Evolutionary conservation across 768 basidiomycete genomes (phyloP).

Genomic region (Mycena leptocephala): DNA sequence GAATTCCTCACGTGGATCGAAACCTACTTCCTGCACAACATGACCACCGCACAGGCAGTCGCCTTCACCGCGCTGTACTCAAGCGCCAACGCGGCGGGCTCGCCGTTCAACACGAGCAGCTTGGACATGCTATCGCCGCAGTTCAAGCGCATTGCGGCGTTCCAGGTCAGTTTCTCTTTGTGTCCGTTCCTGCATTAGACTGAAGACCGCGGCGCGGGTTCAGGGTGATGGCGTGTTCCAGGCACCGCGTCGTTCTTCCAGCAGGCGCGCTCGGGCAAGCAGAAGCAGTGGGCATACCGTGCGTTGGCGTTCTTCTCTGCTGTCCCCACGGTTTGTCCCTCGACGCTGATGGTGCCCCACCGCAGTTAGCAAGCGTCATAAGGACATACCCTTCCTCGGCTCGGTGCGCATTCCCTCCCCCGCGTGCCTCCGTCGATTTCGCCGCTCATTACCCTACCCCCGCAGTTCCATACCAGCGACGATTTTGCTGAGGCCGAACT

Average conservation of each 20-base stretch:
- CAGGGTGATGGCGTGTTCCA: background rate
- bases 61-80: background rate
- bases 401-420: conserved; percentile 32
- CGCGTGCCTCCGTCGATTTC: background rate
- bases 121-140: background rate
- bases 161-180: background rate
- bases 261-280: background rate
- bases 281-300: background rate
- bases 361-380: background rate
- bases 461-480: background rate
- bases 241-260: conserved; percentile 7
- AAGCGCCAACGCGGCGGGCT: background rate
- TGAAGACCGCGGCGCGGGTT: background rate
- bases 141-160: background rate
- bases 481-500: no score
- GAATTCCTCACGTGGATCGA: background rate
- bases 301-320: background rate
- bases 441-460: background rate
- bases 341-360: background rate
- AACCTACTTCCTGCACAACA: background rate
- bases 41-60: background rate
- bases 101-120: background rate
- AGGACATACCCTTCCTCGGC: background rate
- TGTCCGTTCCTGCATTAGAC: background rate
- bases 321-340: background rate